Evolutionary conservation across 2,329 filamentous ascomycete genomes (phyloP), one percentile per base, ranked within the genome.

Genomic region (Thelonectria discophora): DNA sequence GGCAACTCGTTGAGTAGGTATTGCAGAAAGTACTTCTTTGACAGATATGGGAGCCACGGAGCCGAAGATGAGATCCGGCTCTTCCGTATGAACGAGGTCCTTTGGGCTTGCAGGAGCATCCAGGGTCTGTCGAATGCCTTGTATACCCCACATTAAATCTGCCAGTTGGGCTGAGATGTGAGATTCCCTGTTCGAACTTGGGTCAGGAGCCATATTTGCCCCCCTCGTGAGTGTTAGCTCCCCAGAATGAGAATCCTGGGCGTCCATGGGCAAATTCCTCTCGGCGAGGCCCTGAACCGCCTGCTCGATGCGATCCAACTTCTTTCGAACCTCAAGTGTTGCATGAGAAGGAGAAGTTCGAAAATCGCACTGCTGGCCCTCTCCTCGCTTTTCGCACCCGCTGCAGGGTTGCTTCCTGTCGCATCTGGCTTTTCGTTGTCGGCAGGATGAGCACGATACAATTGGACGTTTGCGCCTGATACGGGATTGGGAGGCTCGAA

Each of bases 1-100:
- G 8, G 40, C 17, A 1, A 15, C 8, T 24, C 63, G 65, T 12
- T 62, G 64, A 42, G 49, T 3, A 1, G 65, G 62, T 8, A 67
- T 18, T 37, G 43, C 55, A 40, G 12, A 17, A 2, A 17, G 7
- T 5, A 48, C 27, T 3, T 6, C 46, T 32, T 48, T 15, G 6
- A 15, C 13, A 8, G 46, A 32, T n/a, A 32, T 18, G 2, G 46
- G 24, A n/a, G 46, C 21, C 24, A 18, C 15, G 13, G 46, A 32
- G 15, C 46, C 46, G 24, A 48, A 48, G 5, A 48, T 2, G 5
- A 48, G 46, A 24, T 48, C 46, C 9, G 46, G 46, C 13, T 48
- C 21, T 21, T 30, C 13, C 13, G 15, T 13, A 18, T 15, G 12
- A 32, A 6, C 24, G 12, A n/a, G 15, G 11, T 15, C 21, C 21